phyloP scores from a whole-genome alignment of 2,329 filamentous ascomycete genomes.

The Aureobasidium sp. region DNA sequence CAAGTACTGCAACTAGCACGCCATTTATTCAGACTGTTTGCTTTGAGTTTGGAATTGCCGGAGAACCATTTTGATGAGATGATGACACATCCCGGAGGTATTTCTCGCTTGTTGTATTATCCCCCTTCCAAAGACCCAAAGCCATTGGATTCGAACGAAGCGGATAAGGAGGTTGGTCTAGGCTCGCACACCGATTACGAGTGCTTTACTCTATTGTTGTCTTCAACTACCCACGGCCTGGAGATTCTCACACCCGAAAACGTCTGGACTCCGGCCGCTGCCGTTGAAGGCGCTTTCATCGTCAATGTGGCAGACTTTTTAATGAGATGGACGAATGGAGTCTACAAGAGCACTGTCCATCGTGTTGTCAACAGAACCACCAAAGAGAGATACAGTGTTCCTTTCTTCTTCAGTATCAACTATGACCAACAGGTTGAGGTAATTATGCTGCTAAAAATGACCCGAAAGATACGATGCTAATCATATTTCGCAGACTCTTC shows the following conservation, averaged over 20 bases:
- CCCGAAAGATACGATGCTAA: neutral
- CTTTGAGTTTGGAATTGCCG: slow-evolving; percentile 35
- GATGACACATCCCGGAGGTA: slow-evolving; percentile 30
- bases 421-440: slow-evolving; percentile 14
- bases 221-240: slow-evolving; percentile 34
- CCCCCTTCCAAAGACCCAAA: slow-evolving; percentile 24
- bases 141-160: slow-evolving; percentile 16
- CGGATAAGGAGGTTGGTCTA: slow-evolving; percentile 33
- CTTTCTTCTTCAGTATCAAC: slow-evolving; percentile 40
- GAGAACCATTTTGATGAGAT: slow-evolving; percentile 36
- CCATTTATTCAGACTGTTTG: slow-evolving; percentile 35
- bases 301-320: slow-evolving; percentile 42
- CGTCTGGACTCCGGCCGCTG: slow-evolving; percentile 38
- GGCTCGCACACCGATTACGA: slow-evolving; percentile 40
- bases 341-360: slow-evolving; percentile 50
- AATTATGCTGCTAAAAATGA: slow-evolving; percentile 28
- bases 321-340: slow-evolving; percentile 41
- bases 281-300: slow-evolving; percentile 39
- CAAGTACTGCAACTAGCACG: slow-evolving; percentile 33
- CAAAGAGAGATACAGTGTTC: slow-evolving; percentile 48
- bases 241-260: slow-evolving; percentile 36
- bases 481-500: neutral
- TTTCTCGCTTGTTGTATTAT: slow-evolving; percentile 37
- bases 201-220: slow-evolving; percentile 41
- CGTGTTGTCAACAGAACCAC: slow-evolving; percentile 49